Evolutionary conservation across 345 rosid species (phyloP).

Genomic region (Diplotaxis tenuifolia): DNA sequence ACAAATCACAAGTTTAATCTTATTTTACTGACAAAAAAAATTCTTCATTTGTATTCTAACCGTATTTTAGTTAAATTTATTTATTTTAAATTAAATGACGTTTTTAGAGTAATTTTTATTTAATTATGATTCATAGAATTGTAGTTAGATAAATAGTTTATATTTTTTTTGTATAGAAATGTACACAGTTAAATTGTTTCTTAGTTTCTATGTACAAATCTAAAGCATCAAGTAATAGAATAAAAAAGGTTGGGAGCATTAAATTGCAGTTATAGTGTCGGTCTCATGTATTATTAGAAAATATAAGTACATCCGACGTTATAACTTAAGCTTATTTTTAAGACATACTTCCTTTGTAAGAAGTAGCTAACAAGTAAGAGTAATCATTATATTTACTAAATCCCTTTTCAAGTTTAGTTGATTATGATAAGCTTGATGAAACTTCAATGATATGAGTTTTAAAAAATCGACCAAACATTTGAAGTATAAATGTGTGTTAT

Average conservation of each 20-base stretch:
- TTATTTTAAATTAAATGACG: no score
- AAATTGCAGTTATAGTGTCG: not conserved
- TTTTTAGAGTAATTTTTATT: no score
- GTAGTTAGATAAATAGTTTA: no score
- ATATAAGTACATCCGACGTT: no score
- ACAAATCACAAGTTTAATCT: no score
- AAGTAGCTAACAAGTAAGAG: not conserved
- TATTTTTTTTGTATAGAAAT: no score
- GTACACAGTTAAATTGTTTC: no score
- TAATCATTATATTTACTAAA: constrained; percentile 4
- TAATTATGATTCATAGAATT: no score
- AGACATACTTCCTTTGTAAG: not conserved
- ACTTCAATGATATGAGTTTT: constrained; percentile 18
- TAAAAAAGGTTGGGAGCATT: no score
- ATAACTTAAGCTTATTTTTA: not conserved
- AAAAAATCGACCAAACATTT: constrained; percentile 9
- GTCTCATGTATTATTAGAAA: not conserved
- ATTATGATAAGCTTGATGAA: not conserved
- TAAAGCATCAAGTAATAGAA: no score
- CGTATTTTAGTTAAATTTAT: no score
- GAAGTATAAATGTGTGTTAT: constrained; percentile 11
- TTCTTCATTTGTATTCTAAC: not conserved
- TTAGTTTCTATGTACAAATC: no score
- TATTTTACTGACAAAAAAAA: not conserved
- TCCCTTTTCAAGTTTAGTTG: not conserved